Percentiles rank a stretch among this genome's conserved stretches.
phyloP scores from a whole-genome alignment of 352 stramenopile genomes.

The Phytophthora melonis region DNA sequence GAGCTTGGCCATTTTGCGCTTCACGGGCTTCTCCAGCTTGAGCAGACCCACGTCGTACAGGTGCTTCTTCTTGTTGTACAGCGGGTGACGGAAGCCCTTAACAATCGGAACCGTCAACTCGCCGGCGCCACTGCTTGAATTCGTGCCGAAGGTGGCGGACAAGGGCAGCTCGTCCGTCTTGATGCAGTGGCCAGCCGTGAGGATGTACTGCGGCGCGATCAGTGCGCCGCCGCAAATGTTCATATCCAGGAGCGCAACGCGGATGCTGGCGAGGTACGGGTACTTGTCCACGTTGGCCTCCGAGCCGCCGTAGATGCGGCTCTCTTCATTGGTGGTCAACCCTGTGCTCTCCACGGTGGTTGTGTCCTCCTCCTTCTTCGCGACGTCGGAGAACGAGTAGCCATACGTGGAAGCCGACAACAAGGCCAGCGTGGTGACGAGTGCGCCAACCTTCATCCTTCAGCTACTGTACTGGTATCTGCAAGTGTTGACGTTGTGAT shows the following conservation, averaged over 20 bases:
- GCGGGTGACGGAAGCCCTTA: slow-evolving; percentile 32
- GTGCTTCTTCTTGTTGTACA: slow-evolving; percentile 43
- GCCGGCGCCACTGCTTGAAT: slow-evolving; percentile 18
- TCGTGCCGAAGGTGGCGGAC: slow-evolving; percentile 36
- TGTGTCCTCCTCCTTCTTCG: background rate
- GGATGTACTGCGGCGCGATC: slow-evolving; percentile 64
- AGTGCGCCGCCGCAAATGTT: slow-evolving; percentile 70
- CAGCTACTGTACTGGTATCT: background rate
- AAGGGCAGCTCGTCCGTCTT: slow-evolving; percentile 34
- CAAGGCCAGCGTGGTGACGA: slow-evolving; percentile 20
- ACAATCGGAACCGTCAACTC: slow-evolving; percentile 13
- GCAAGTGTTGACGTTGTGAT: background rate
- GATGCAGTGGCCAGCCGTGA: slow-evolving; percentile 81
- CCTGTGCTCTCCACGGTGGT: slow-evolving; percentile 15
- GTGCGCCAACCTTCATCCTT: slow-evolving; percentile 35
- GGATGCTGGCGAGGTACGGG: slow-evolving; percentile 65
- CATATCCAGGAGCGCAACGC: slow-evolving; percentile 38
- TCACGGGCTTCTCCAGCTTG: slow-evolving; percentile 57
- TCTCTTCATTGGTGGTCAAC: slow-evolving; percentile 38
- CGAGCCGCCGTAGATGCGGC: slow-evolving; percentile 28
- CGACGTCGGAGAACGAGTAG: slow-evolving; percentile 31
- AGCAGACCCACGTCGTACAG: slow-evolving; percentile 63
- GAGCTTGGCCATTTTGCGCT: slow-evolving; percentile 43
- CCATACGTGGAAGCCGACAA: slow-evolving; percentile 19
- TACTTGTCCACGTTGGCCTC: slow-evolving; percentile 42